A percentile compares a stretch with the other conserved stretches of the same genome.
phyloP scores from a whole-genome alignment of 2,329 filamentous ascomycete species.

The Diaporthe vaccinii region DNA sequence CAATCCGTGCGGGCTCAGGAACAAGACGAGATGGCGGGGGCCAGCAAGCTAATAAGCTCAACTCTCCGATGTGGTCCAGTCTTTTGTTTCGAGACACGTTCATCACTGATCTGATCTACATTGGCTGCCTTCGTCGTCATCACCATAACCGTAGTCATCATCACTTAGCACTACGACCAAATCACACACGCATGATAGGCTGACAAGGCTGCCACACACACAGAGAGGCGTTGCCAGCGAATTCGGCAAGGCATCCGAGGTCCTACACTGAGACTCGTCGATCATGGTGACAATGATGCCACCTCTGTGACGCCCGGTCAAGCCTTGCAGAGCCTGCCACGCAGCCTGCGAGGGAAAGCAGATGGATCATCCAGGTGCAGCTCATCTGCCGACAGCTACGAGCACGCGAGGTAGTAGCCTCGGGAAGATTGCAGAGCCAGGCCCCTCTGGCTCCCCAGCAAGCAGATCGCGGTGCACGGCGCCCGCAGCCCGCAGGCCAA shows the following conservation, averaged over 20 bases:
- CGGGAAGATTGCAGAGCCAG: neutral
- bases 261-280: conserved; percentile 19
- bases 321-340: conserved; percentile 6
- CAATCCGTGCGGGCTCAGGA: neutral
- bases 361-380: conserved; percentile 16
- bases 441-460: too few species aligned
- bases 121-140: neutral
- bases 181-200: neutral
- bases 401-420: conserved; percentile 26
- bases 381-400: conserved; percentile 19
- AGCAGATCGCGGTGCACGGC: conserved; percentile 17
- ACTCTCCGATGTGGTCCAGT: conserved; percentile 19
- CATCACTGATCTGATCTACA: neutral
- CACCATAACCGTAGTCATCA: neutral
- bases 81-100: conserved; percentile 15
- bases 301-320: neutral
- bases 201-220: conserved; percentile 11
- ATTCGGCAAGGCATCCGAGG: conserved; percentile 28
- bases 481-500: conserved; percentile 18
- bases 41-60: conserved; percentile 1
- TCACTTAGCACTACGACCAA: neutral
- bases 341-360: neutral
- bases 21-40: conserved; percentile 19
- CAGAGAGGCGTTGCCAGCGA: neutral
- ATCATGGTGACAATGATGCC: conserved; percentile 25